phyloP scores from a whole-genome alignment of 371 early-diverging fungal genomes.

The Lichtheimia hyalospora region DNA sequence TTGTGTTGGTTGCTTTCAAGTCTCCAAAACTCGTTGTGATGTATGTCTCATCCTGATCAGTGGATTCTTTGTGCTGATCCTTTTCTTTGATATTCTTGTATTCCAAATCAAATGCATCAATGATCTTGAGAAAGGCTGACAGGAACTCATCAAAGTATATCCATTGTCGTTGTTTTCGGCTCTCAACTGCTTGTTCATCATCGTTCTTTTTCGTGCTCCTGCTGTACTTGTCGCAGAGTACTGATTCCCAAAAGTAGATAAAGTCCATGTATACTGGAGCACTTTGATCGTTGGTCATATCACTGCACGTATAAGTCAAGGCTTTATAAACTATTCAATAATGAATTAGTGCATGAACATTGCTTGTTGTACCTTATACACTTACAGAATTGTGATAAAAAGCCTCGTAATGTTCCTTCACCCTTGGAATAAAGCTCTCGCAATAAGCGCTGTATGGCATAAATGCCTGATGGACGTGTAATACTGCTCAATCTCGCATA shows the following conservation, averaged over 20 bases:
- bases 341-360: not conserved
- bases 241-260: constrained; percentile 37
- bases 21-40: constrained; percentile 5
- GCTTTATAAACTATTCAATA: constrained; percentile 56
- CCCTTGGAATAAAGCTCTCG: constrained; percentile 52
- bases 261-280: constrained; percentile 25
- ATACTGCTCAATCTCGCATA: constrained; percentile 42
- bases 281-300: constrained; percentile 9
- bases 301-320: constrained; percentile 54
- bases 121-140: constrained; percentile 18
- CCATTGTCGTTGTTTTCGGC: constrained; percentile 6
- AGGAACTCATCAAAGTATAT: constrained; percentile 39
- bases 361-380: not conserved
- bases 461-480: constrained; percentile 39
- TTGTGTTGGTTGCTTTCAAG: constrained; percentile 56
- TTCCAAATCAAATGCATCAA: constrained; percentile 35
- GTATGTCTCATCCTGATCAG: not conserved
- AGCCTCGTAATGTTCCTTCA: constrained; percentile 45
- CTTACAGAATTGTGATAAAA: constrained; percentile 51
- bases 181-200: not conserved
- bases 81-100: constrained; percentile 16
- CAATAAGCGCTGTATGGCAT: constrained; percentile 51
- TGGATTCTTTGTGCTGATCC: constrained; percentile 4
- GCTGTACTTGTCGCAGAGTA: constrained; percentile 13
- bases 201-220: not conserved